A percentile compares a stretch with the other conserved stretches of the same genome.
Evolutionary conservation across 306 rosid genomes (phyloP).

Genomic region (Fragaria iinumae): DNA sequence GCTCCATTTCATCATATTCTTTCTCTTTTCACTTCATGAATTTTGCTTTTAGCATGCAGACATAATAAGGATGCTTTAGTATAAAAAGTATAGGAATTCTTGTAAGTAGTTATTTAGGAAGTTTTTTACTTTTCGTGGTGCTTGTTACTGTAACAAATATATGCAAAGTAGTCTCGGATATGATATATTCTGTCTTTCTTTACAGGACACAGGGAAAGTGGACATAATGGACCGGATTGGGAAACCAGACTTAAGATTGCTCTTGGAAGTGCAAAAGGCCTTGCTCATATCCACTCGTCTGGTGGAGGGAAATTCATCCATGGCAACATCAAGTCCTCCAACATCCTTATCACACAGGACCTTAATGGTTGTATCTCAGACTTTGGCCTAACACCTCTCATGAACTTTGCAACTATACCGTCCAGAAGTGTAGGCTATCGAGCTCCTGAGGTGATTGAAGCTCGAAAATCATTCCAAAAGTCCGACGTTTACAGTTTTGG

Average conservation of each 20-base stretch:
- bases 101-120: background rate
- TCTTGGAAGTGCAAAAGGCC: constrained; percentile 75
- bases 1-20: constrained; percentile 1
- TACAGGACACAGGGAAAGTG: constrained; percentile 67
- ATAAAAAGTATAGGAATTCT: background rate
- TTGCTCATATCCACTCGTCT: constrained; percentile 74
- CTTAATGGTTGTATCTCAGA: constrained; percentile 68
- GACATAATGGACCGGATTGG: constrained; percentile 70
- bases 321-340: constrained; percentile 89
- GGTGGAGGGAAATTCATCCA: constrained; percentile 69
- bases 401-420: constrained; percentile 41
- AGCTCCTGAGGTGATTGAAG: constrained; percentile 72
- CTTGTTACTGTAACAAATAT: background rate
- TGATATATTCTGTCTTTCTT: background rate
- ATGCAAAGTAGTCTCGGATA: background rate
- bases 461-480: constrained; percentile 58
- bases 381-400: constrained; percentile 68
- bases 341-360: constrained; percentile 67
- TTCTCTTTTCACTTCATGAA: background rate
- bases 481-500: constrained; percentile 85
- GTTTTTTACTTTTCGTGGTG: background rate
- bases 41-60: background rate
- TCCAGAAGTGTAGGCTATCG: constrained; percentile 61
- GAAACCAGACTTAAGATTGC: constrained; percentile 70
- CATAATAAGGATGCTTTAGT: background rate